Percentiles rank a stretch among this genome's conserved stretches.
These are phyloP conservation scores for Corchorus capsularis DNA, from an alignment of 345 rosid species.

Conservation along the genomic window DNA sequence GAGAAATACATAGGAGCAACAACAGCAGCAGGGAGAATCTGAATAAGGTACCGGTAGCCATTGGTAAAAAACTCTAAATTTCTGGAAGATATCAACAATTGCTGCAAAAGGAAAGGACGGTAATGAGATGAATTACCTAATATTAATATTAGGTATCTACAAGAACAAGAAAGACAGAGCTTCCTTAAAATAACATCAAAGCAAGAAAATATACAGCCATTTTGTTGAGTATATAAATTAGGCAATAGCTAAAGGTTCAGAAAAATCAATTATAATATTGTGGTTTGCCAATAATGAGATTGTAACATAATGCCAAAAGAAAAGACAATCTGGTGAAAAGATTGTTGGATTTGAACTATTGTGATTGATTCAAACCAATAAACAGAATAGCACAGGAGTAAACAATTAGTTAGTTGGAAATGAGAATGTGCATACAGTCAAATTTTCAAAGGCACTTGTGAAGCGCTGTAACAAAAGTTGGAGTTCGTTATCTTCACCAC, in stretches of 20 bases:
- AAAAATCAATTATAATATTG: too few species aligned
- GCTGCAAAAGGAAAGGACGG: slow-evolving; percentile 44
- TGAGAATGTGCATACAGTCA: slow-evolving; percentile 50
- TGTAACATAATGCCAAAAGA: not conserved
- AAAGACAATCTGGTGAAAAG: not conserved
- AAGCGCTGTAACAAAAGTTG: slow-evolving; percentile 89
- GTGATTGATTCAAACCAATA: not conserved
- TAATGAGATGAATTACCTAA: not conserved
- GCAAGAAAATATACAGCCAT: slow-evolving; percentile 6
- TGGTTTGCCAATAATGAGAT: too few species aligned
- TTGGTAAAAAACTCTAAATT: slow-evolving; percentile 94
- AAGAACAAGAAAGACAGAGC: not conserved
- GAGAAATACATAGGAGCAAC: slow-evolving; percentile 99
- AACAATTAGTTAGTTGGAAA: not conserved
- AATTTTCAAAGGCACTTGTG: slow-evolving; percentile 81
- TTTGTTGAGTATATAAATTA: not conserved
- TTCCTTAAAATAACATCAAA: not conserved
- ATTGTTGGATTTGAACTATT: not conserved
- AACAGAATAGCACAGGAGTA: not conserved
- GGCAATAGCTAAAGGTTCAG: too few species aligned
- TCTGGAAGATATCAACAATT: slow-evolving; percentile 88
- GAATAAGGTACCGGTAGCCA: slow-evolving; percentile 95
- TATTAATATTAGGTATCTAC: not conserved
- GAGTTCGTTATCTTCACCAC: slow-evolving; percentile 90
- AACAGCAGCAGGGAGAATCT: slow-evolving; percentile 96